These are phyloP conservation scores for Astrocystis sublimbata DNA, from an alignment of 495 filamentous ascomycete genomes.

Conservation along the genomic window DNA sequence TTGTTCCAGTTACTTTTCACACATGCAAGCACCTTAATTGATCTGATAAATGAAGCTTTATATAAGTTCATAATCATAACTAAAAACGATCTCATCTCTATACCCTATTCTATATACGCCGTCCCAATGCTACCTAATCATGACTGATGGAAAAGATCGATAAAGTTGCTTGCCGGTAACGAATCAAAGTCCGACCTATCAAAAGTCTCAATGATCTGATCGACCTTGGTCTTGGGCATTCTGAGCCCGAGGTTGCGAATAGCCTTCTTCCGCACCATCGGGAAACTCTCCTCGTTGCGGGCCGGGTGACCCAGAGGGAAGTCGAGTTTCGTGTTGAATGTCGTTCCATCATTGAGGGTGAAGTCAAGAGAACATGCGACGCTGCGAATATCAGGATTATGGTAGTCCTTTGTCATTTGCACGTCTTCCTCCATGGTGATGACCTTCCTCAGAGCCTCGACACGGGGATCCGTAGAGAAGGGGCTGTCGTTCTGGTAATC, in stretches of 20 bases:
- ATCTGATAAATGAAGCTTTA: too few relatives aligned
- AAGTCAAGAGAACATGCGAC: conserved; percentile 6
- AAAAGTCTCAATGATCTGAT: background rate
- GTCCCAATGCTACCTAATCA: background rate
- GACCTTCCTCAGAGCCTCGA: conserved; percentile 34
- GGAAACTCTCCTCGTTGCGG: conserved; percentile 10
- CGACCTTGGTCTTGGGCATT: conserved; percentile 1
- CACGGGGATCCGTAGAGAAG: conserved; percentile 30
- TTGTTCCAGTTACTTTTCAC: too few relatives aligned
- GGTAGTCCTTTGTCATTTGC: conserved; percentile 41
- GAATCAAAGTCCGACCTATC: background rate
- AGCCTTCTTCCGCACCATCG: conserved; percentile 10
- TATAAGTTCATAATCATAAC: too few relatives aligned
- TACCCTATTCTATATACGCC: background rate
- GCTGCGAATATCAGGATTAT: conserved; percentile 26
- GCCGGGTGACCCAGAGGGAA: conserved; percentile 13
- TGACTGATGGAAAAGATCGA: background rate
- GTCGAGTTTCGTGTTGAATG: conserved; percentile 5
- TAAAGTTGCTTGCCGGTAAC: conserved; percentile 3
- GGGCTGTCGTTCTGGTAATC: conserved; percentile 43
- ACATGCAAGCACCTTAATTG: too few relatives aligned
- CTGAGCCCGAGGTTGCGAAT: conserved; percentile 10
- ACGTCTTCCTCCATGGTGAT: conserved; percentile 35
- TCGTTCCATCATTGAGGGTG: conserved; percentile 2
- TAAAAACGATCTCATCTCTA: too few relatives aligned